Conservation (phyloP, 2,329 filamentous ascomycete genomes). For the Phaeoacremonium minimum region DNA sequence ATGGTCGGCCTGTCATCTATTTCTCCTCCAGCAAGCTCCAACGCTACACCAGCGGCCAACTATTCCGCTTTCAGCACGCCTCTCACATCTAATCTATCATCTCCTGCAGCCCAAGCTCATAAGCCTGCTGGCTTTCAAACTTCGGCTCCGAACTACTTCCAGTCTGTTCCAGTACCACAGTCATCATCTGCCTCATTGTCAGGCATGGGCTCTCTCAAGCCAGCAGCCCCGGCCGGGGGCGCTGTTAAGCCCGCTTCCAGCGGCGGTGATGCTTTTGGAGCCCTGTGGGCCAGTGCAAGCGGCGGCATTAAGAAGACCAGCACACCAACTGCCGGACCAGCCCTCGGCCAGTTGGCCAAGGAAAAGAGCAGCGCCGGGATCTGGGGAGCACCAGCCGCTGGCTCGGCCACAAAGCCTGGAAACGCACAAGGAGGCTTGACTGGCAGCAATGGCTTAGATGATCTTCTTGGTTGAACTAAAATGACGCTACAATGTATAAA, state of each 20-base stretch:
- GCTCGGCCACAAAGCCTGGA: slow-evolving; percentile 12
- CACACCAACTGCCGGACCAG: slow-evolving; percentile 63
- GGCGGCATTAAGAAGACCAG: slow-evolving; percentile 70
- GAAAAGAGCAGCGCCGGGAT: slow-evolving; percentile 94
- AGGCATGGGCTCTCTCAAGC: no score
- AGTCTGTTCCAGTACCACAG: slow-evolving; percentile 58
- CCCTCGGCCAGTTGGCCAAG: slow-evolving; percentile 93
- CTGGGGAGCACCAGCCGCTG: slow-evolving; percentile 70
- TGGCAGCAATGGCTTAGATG: slow-evolving; percentile 36
- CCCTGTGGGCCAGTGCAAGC: slow-evolving; percentile 74
- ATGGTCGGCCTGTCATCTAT: slow-evolving; percentile 78
- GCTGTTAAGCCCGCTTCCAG: slow-evolving; percentile 40
- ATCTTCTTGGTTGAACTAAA: slow-evolving; percentile 42
- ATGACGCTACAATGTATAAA: slow-evolving; percentile 14
- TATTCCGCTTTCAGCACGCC: slow-evolving; percentile 60
- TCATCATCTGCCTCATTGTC: slow-evolving; percentile 7
- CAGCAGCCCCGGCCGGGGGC: no score
- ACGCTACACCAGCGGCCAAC: slow-evolving; percentile 52
- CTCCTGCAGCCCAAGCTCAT: slow-evolving; percentile 34
- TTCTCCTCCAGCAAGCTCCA: slow-evolving; percentile 63
- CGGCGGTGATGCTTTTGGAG: slow-evolving; percentile 84
- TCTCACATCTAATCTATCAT: slow-evolving; percentile 28
- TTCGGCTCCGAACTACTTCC: slow-evolving; percentile 89
- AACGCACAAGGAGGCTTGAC: background rate
- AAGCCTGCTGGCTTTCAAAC: slow-evolving; percentile 68